Conservation (phyloP, 2,329 filamentous ascomycete species). For the Colletotrichum sp. region DNA sequence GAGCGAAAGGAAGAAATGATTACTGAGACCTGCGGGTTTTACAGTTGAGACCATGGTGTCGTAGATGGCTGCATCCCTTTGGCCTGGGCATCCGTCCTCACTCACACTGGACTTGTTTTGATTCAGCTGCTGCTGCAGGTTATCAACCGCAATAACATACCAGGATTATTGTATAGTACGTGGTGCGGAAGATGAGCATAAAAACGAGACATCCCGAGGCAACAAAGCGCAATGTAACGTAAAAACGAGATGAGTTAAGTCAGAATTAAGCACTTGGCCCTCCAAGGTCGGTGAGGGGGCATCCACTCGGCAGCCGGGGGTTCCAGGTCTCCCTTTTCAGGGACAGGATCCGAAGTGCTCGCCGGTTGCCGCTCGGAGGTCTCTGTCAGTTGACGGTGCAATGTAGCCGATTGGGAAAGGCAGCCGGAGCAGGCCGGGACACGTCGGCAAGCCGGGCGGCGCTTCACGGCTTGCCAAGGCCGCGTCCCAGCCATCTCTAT, state of each 20-base stretch:
- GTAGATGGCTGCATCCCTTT: neutral
- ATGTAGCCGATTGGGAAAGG: neutral
- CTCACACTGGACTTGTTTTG: conserved; percentile 10
- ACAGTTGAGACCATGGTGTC: neutral
- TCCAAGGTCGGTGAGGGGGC: neutral
- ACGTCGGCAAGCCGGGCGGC: neutral
- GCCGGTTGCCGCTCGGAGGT: neutral
- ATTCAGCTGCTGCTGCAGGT: neutral
- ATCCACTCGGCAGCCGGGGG: neutral
- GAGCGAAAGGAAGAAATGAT: neutral
- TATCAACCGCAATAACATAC: neutral
- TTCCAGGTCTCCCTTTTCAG: neutral
- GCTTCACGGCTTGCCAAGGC: neutral
- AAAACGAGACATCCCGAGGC: neutral
- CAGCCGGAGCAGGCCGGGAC: neutral
- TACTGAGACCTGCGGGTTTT: neutral
- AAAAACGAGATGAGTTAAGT: neutral
- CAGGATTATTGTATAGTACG: neutral
- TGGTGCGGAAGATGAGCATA: neutral
- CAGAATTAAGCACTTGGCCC: neutral
- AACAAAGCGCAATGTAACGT: conserved; percentile 4
- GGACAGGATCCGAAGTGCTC: neutral
- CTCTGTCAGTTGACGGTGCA: neutral
- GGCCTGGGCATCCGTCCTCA: neutral
- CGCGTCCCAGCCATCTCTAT: neutral